Conservation (phyloP, 192 early-diverging fungal genomes). For the Backusella australiensis region DNA sequence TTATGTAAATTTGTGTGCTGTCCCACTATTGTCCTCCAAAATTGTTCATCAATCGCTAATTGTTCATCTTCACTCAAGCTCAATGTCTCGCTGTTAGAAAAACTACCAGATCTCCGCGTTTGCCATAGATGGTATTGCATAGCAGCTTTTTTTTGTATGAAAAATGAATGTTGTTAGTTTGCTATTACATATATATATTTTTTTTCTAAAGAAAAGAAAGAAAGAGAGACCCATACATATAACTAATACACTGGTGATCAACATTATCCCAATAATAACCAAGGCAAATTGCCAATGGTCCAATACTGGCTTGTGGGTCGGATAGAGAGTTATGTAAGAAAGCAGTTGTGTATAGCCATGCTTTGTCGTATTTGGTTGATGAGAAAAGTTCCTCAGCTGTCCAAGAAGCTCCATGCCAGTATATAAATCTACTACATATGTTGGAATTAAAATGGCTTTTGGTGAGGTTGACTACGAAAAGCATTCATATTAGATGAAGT, state of each 20-base stretch:
- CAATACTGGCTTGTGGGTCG: background rate
- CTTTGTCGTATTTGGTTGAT: background rate
- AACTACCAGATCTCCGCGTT: background rate
- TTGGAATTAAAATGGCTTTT: background rate
- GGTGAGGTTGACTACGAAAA: background rate
- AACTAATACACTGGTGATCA: background rate
- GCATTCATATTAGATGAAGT: background rate
- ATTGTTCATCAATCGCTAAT: constrained; percentile 1
- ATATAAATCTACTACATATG: constrained; percentile 2
- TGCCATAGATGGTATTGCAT: constrained; percentile 9
- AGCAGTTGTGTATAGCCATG: background rate
- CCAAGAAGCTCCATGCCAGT: background rate
- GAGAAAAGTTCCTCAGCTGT: background rate
- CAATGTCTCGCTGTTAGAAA: background rate
- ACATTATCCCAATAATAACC: constrained; percentile 7
- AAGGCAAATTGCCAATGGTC: constrained; percentile 25
- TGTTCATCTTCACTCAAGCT: background rate
- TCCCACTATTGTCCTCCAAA: background rate
- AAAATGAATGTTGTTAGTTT: background rate
- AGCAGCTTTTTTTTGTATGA: background rate
- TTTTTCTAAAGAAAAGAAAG: background rate
- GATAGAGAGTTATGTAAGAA: background rate
- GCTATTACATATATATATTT: background rate
- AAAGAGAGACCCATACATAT: background rate
- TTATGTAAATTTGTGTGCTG: background rate